These are phyloP conservation scores for Saccharomyces pastorianus DNA, from an alignment of 1,139 yeast species.

Conservation along the genomic window DNA sequence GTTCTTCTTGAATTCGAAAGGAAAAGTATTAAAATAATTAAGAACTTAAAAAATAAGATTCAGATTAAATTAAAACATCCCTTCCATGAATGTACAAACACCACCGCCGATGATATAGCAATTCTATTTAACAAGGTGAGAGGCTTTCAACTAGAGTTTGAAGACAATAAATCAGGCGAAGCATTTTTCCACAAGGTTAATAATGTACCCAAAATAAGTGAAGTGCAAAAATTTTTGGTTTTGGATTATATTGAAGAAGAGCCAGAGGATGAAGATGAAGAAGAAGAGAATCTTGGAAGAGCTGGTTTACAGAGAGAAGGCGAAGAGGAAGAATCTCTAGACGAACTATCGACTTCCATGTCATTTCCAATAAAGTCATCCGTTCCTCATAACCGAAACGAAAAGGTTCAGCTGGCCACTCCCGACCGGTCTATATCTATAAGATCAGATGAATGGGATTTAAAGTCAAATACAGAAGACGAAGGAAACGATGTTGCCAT, in stretches of 20 bases:
- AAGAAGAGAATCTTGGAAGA: constrained; percentile 7
- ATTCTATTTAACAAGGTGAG: constrained; percentile 7
- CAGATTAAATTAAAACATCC: constrained; percentile 9
- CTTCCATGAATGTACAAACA: constrained; percentile 5
- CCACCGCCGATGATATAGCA: constrained; percentile 4
- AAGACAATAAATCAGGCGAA: constrained; percentile 4
- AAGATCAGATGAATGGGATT: constrained; percentile 16
- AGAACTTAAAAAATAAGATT: constrained; percentile 11
- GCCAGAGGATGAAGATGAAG: constrained; percentile 3
- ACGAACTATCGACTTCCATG: not conserved
- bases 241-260: constrained; percentile 14
- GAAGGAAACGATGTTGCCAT: not conserved
- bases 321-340: not conserved
- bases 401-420: constrained; percentile 7
- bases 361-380: constrained; percentile 7
- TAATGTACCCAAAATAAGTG: constrained; percentile 19
- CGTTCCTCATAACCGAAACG: not conserved
- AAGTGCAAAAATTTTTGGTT: constrained; percentile 17
- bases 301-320: not conserved
- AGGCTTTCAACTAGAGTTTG: constrained; percentile 14
- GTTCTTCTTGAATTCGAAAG: constrained; percentile 15
- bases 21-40: constrained; percentile 7
- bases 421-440: constrained; percentile 17
- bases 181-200: constrained; percentile 9
- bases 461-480: constrained; percentile 7